These are phyloP conservation scores for Acanthamoeba royreba DNA, from an alignment of 208 protist genomes.

Conservation along the genomic window DNA sequence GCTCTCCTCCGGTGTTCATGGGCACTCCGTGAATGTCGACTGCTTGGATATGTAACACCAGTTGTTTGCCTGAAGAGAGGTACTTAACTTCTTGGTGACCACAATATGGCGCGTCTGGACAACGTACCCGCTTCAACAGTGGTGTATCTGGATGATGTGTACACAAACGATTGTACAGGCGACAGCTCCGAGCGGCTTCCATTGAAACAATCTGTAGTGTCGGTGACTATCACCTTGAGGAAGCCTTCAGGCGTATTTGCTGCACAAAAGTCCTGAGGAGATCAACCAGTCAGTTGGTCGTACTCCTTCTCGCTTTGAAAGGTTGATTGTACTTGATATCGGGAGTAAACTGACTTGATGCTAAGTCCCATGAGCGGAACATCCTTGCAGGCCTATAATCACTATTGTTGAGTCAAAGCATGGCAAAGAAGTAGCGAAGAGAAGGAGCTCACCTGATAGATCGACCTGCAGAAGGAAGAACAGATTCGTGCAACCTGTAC, in stretches of 20 bases:
- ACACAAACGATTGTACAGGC: background rate
- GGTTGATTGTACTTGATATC: background rate
- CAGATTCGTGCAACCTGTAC: background rate
- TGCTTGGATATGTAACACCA: background rate
- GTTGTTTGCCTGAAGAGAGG: background rate
- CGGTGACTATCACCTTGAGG: background rate
- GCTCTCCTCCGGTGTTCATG: background rate
- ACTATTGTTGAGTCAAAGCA: background rate
- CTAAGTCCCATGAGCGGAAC: background rate
- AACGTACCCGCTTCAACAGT: background rate
- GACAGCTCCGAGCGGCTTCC: background rate
- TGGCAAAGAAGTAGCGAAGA: background rate
- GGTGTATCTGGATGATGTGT: too few relatives aligned
- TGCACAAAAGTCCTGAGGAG: background rate
- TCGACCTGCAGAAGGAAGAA: background rate
- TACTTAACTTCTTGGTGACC: too few relatives aligned
- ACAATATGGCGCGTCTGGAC: background rate
- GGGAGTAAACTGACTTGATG: background rate
- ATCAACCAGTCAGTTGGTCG: too few relatives aligned
- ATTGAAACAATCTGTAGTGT: background rate
- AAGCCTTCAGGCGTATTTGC: background rate
- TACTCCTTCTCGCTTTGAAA: background rate
- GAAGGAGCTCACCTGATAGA: background rate
- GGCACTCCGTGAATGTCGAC: background rate
- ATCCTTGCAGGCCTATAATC: background rate